Evolutionary conservation across 2,329 filamentous ascomycete genomes (phyloP).

Genomic region (Exophiala bonariae): DNA sequence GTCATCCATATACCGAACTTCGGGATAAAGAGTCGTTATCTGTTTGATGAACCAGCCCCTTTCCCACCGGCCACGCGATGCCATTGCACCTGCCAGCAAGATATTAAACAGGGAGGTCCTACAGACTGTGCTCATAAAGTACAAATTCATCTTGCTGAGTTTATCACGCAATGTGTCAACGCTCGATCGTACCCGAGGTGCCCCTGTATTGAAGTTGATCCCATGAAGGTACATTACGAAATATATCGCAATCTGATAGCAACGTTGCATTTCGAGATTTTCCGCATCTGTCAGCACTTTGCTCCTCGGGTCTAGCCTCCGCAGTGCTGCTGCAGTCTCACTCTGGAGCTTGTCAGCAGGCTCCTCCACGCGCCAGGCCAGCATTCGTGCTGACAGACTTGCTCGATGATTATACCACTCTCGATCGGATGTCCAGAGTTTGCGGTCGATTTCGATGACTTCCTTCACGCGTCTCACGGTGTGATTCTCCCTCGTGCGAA

Average conservation of each 20-base stretch:
- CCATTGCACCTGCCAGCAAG: not conserved
- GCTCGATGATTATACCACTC: not conserved
- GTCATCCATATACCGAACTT: not conserved
- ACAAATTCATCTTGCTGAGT: not conserved
- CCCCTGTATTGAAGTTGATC: not conserved
- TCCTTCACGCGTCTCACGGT: too few relatives aligned
- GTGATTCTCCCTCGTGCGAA: too few relatives aligned
- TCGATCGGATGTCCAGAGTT: not conserved
- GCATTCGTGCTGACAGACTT: not conserved
- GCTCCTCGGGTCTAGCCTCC: not conserved
- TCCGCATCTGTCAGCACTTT: not conserved
- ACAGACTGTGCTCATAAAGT: not conserved
- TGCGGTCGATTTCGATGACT: not conserved
- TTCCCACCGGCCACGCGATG: not conserved
- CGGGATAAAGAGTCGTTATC: not conserved
- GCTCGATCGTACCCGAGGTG: not conserved
- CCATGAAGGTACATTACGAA: not conserved
- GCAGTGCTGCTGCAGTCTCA: not conserved
- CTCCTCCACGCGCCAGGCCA: not conserved
- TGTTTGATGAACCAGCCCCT: not conserved
- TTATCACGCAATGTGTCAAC: not conserved
- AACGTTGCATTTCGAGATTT: not conserved
- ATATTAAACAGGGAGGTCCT: not conserved
- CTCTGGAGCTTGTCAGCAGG: not conserved
- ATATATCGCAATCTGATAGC: not conserved